Evolutionary conservation across 179 eudicot genomes (phyloP).

Genomic region (Carnegiea gigantea): DNA sequence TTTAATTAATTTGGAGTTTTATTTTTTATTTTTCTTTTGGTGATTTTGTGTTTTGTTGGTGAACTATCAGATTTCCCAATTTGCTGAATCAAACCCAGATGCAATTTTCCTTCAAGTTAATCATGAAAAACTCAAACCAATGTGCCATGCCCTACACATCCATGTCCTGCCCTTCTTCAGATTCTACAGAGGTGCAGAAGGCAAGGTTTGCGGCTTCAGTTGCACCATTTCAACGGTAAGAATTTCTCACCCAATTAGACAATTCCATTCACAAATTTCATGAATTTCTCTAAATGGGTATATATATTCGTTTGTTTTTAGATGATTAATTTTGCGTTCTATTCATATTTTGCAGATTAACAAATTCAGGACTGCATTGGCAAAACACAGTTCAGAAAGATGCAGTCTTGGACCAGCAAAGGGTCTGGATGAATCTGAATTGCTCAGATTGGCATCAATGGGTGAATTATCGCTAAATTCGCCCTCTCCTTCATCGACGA

Average conservation of each 20-base stretch:
- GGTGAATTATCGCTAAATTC: conserved; percentile 53
- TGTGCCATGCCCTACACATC: conserved; percentile 47
- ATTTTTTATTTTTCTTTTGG: neutral
- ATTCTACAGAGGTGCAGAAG: conserved; percentile 42
- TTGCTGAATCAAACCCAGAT: conserved; percentile 48
- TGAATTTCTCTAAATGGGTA: no score
- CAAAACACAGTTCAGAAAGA: conserved; percentile 52
- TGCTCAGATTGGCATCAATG: conserved; percentile 50
- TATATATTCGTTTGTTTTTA: neutral
- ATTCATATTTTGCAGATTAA: conserved; percentile 46
- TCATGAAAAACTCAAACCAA: conserved; percentile 40
- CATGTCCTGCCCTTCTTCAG: conserved; percentile 50
- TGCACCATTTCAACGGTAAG: conserved; percentile 51
- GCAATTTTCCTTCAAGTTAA: conserved; percentile 43
- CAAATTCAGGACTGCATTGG: conserved; percentile 76
- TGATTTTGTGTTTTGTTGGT: neutral
- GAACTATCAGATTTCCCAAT: conserved; percentile 39
- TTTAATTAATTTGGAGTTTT: neutral
- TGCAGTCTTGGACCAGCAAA: conserved; percentile 60
- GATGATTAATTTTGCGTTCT: neutral
- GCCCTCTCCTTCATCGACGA: conserved; percentile 18
- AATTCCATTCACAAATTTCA: neutral
- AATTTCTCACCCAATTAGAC: neutral
- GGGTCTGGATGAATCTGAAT: conserved; percentile 68
- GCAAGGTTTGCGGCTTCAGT: conserved; percentile 43